phyloP scores from a whole-genome alignment of 2,329 filamentous ascomycete genomes.

The Penicillium thymicola region DNA sequence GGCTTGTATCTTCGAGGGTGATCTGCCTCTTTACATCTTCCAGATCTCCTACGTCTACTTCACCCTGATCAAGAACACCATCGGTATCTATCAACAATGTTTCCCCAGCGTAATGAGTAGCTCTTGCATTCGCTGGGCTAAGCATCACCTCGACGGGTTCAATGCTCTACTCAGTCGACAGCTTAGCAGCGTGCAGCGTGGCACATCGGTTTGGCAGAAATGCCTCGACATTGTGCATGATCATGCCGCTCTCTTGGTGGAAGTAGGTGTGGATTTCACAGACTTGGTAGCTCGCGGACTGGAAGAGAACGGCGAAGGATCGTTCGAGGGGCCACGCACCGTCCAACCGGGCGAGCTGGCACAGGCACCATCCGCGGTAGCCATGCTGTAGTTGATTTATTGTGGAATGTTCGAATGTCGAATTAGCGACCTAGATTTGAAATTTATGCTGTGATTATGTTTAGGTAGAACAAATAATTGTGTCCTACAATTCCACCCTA shows the following conservation, averaged over 20 bases:
- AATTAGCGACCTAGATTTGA: not conserved
- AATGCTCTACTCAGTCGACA: conserved; percentile 79
- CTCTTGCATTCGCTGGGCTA: conserved; percentile 97
- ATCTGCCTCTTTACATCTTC: conserved; percentile 89
- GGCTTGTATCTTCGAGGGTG: conserved; percentile 92
- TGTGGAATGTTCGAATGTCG: not conserved
- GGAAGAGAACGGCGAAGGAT: conserved; percentile 24
- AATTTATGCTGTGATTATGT: not conserved
- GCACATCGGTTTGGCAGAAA: conserved; percentile 72
- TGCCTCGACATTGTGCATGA: conserved; percentile 79
- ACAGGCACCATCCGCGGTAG: not conserved
- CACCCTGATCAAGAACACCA: conserved; percentile 87
- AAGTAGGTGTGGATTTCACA: conserved; percentile 86
- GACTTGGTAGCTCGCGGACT: conserved; percentile 67
- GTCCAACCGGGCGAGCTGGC: conserved; percentile 17
- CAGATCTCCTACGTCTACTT: conserved; percentile 96
- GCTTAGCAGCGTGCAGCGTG: conserved; percentile 76
- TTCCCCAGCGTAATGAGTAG: conserved; percentile 87
- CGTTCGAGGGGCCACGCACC: conserved; percentile 15
- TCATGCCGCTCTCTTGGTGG: conserved; percentile 74
- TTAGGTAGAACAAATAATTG: not conserved
- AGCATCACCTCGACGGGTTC: conserved; percentile 87
- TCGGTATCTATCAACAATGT: conserved; percentile 80
- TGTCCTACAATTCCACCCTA: not conserved
- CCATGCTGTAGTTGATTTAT: not conserved